Base-by-base conservation (phyloP, 192 early-diverging fungal genomes). In the Coemansia sp. region DNA sequence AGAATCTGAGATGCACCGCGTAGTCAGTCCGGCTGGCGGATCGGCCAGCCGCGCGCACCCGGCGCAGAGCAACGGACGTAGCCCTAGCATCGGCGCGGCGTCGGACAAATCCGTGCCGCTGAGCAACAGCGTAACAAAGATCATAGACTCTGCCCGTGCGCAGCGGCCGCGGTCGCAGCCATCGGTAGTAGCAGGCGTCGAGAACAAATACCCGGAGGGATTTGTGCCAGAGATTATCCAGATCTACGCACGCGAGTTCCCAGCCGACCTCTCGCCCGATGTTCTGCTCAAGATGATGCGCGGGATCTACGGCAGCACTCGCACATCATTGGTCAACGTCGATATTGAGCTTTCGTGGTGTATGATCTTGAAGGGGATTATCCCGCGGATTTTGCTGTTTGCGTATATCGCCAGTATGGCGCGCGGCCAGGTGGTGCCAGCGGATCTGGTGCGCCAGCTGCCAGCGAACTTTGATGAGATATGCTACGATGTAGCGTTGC, bases 361-460 rank as follows among this genome's bases (percentile, higher is more conserved):
- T 61, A 81, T 81, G 78, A 72, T 81, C n/a, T 73, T 75, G 60
- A 75, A 72, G 63, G 78, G 78, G 7, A 70, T 81, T 4, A 62
- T 81, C 22, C 78, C 78, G 32, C 72, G 78, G 5, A 75, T 81
- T 20, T 40, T 68, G 28, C 63, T 81, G 12, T 81, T 75, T 51
- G 64, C 72, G 0, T 75, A 75, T 38, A 71, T 81, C 30, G 66
- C 78, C 56, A 75, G 78, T 52, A 81, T 75, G 69, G 68, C 73
- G 32, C 78, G 78, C 30, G 73, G 78, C 31, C 72, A 75, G 40
- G 78, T 62, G 11, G 68, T 75, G 16, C 66, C 74, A 28, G 60
- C 61, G 1, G 66, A 75, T 49, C 64, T 81, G 34, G 63, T 68
- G 69, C 64, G 54, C 48, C 64, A 68, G 69, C 60, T 81, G 20